Percentiles rank a stretch among this genome's conserved stretches.
Conservation (phyloP, 2,329 filamentous ascomycete genomes). For the Trichoderma aggressivum region DNA sequence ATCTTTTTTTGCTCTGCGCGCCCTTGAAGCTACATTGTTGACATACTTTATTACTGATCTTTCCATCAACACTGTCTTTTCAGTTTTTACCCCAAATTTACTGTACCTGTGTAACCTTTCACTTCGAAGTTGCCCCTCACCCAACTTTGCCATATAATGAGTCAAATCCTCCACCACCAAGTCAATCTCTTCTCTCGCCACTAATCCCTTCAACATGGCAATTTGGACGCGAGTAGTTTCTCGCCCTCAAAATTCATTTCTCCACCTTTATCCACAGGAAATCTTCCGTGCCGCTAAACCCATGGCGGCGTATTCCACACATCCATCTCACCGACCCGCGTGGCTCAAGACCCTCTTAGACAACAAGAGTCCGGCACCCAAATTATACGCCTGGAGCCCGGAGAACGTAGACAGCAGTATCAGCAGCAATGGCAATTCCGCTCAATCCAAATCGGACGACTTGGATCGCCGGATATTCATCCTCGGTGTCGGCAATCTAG, state of each 20-base stretch:
- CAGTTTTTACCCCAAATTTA: neutral
- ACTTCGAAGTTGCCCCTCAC: neutral
- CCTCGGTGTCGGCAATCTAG: conserved; percentile 77
- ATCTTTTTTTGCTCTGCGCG: neutral
- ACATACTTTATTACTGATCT: neutral
- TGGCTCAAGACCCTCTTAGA: conserved; percentile 35
- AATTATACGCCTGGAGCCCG: conserved; percentile 37
- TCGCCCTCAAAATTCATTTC: neutral
- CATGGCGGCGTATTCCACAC: conserved; percentile 2
- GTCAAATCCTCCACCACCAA: neutral
- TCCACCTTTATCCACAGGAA: neutral
- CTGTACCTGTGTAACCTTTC: neutral
- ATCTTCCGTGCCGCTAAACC: neutral
- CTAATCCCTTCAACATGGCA: neutral
- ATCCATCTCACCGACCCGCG: conserved; percentile 26
- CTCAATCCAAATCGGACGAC: conserved; percentile 14
- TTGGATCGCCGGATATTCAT: conserved; percentile 62
- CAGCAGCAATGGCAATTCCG: neutral
- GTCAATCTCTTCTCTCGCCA: neutral
- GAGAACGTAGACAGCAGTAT: conserved; percentile 27
- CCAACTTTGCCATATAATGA: neutral
- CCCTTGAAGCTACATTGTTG: neutral
- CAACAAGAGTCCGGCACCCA: conserved; percentile 29
- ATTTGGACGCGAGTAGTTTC: neutral
- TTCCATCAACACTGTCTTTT: neutral